These are phyloP conservation scores for Daldinia sp. DNA, from an alignment of 2,329 filamentous ascomycete species.

Conservation along the genomic window DNA sequence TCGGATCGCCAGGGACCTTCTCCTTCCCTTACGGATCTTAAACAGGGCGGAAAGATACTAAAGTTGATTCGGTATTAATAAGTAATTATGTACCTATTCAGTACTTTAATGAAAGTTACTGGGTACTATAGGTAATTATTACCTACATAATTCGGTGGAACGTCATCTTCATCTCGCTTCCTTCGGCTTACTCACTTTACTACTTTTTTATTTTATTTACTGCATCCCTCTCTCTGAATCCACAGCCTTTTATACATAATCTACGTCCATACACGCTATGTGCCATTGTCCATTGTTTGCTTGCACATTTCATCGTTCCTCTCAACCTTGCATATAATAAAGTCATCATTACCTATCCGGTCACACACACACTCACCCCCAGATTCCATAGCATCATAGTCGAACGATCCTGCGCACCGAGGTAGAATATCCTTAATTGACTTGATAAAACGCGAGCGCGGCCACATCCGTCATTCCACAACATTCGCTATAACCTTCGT, in stretches of 20 bases:
- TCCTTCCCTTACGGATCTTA: constrained; percentile 2
- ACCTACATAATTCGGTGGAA: constrained; percentile 3
- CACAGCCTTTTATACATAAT: not conserved
- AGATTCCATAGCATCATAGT: constrained; percentile 15
- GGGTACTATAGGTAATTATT: not conserved
- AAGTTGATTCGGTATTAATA: constrained; percentile 6
- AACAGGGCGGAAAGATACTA: not conserved
- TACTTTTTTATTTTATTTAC: not conserved
- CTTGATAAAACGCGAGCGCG: constrained; percentile 26
- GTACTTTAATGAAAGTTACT: not conserved
- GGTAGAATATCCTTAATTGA: not conserved
- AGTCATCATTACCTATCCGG: constrained; percentile 11
- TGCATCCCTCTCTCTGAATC: not conserved
- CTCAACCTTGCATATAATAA: constrained; percentile 3
- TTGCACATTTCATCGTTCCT: not conserved
- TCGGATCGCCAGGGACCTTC: not conserved
- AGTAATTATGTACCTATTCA: not conserved
- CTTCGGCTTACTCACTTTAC: not conserved
- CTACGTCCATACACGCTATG: not conserved
- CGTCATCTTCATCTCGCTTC: constrained; percentile 15
- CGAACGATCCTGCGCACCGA: constrained; percentile 14
- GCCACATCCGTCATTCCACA: constrained; percentile 9
- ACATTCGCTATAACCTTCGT: not conserved
- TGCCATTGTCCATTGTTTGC: not conserved
- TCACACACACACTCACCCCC: not conserved